These are phyloP conservation scores for Apiotrichum gracile DNA, from an alignment of 1,284 basidiomycete species.

Conservation along the genomic window DNA sequence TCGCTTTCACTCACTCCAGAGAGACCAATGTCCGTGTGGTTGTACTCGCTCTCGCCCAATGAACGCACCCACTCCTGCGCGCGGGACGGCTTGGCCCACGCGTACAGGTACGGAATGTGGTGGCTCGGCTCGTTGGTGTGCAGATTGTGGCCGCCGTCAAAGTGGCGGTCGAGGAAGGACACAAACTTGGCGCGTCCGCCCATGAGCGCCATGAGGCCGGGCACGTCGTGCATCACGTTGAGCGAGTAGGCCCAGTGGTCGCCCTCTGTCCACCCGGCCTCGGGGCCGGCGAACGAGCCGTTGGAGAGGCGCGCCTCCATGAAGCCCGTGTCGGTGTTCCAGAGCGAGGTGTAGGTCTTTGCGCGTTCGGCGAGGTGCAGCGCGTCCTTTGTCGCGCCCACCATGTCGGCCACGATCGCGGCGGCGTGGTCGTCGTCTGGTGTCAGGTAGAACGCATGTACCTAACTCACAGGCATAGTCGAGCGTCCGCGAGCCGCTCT, in stretches of 20 bases:
- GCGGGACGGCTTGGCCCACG: conserved; percentile 62
- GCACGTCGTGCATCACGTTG: conserved; percentile 60
- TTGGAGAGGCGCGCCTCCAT: conserved; percentile 69
- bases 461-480: conserved; percentile 64
- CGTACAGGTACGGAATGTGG: conserved; percentile 64
- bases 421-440: conserved; percentile 77
- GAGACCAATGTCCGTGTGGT: conserved; percentile 53
- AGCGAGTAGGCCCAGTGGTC: conserved; percentile 80
- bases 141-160: conserved; percentile 71
- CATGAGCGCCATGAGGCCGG: conserved; percentile 57
- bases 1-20: conserved; percentile 44
- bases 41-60: conserved; percentile 61
- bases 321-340: conserved; percentile 65
- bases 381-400: conserved; percentile 54
- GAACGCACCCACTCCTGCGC: conserved; percentile 64
- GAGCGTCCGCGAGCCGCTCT: conserved; percentile 67
- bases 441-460: not conserved
- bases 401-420: conserved; percentile 55
- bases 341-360: conserved; percentile 57
- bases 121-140: conserved; percentile 67
- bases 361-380: conserved; percentile 56
- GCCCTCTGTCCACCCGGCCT: conserved; percentile 71
- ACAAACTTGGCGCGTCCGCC: conserved; percentile 64
- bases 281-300: conserved; percentile 65
- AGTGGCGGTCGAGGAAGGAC: conserved; percentile 66